These are phyloP conservation scores for Penicillium goetzii DNA, from an alignment of 495 filamentous ascomycete genomes.

Conservation along the genomic window DNA sequence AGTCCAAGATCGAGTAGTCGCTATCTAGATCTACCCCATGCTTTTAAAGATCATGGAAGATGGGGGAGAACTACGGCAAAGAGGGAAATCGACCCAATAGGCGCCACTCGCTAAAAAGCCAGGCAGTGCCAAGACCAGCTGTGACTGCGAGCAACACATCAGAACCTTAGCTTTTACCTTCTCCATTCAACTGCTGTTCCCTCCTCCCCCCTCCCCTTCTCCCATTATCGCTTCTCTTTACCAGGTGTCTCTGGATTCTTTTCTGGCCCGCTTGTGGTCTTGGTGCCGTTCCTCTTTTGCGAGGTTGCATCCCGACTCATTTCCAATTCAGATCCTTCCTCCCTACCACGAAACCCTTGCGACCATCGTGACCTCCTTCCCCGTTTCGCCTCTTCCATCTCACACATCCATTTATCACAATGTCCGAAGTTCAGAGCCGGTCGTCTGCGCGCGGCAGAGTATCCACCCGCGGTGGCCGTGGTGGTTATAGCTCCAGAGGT, in stretches of 20 bases:
- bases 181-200: constrained; percentile 36
- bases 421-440: constrained; percentile 93
- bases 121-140: constrained; percentile 36
- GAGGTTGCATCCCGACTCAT: constrained; percentile 42
- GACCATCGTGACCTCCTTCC: constrained; percentile 37
- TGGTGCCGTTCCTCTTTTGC: constrained; percentile 46
- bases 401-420: constrained; percentile 51
- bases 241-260: constrained; percentile 43
- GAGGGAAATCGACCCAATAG: constrained; percentile 23
- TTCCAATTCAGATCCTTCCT: constrained; percentile 32
- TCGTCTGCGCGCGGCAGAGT: constrained; percentile 79
- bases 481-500: constrained; percentile 75
- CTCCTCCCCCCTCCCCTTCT: constrained; percentile 29
- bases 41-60: neutral
- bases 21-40: neutral
- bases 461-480: constrained; percentile 80
- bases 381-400: constrained; percentile 42
- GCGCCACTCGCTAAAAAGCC: constrained; percentile 45
- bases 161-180: constrained; percentile 38
- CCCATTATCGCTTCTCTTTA: constrained; percentile 26
- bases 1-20: neutral
- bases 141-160: constrained; percentile 39
- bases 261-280: constrained; percentile 46
- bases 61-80: neutral
- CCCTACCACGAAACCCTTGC: constrained; percentile 37